Base-by-base conservation (phyloP, 2,329 filamentous ascomycete species). In the Knufia petricola region DNA sequence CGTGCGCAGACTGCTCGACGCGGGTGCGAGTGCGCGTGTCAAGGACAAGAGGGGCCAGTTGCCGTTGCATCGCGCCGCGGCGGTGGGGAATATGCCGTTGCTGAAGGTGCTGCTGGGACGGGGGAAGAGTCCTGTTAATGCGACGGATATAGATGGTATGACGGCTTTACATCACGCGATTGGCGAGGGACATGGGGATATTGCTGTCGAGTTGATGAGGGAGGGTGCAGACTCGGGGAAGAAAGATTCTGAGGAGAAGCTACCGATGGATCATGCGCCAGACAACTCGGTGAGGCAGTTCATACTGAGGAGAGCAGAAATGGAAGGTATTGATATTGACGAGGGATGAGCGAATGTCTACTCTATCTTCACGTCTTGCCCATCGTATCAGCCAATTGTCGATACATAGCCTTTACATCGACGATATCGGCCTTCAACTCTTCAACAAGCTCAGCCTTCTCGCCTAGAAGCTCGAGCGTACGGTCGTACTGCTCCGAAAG, bases 391-490 rank as follows among this genome's bases (percentile, higher is more conserved):
- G 94, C 85, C 64, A 98, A 69, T 63, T 96, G 90, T 56, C 87
- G 80, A 70, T 96, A 96, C 76, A 98, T 95, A 61, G 82, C 84
- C 73, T 98, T 98, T 64, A 98, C 75, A 71, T 98, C 92, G 56
- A 81, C 74, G 46, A 98, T 85, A 72, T 96, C 92, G 10, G 85
- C 83, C 65, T 76, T 81, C 57, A 98, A 71, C 72, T 98, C 92
- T 62, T 95, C 88, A 1, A 95, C 89, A 61, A 84, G 72, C 72
- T 98, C 92, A 65, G 87, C 95, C 77, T 95, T 95, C 76, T 98
- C 92, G 1, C 92, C 92, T 49, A 98, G 69, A 80, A 96, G 83
- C 69, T 96, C 89, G 46, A 98, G 72, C 51, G 87, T 94, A 12
- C 88, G 92, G 63, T 94, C 82, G 63, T 96, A 95, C 59, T 90